Evolutionary conservation across 495 filamentous ascomycete genomes (phyloP).

Genomic region (Hypomontagnella monticulosa): DNA sequence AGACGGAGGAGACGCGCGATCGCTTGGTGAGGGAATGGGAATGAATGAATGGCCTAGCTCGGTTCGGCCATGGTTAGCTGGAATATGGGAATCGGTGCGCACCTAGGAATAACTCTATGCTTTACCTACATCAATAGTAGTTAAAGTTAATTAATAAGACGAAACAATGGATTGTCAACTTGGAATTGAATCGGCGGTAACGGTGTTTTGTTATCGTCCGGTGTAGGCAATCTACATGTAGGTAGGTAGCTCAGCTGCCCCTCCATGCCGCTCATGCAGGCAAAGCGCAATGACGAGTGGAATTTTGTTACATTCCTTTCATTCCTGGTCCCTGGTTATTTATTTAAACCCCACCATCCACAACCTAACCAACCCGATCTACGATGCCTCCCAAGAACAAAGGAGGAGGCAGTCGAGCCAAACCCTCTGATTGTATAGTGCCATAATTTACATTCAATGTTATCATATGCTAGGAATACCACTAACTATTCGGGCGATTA

Average conservation of each 20-base stretch:
- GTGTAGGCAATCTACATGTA: no score
- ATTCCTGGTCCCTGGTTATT: constrained; percentile 6
- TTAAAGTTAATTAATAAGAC: constrained; percentile 7
- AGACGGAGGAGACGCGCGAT: not conserved
- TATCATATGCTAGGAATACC: not conserved
- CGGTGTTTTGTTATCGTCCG: no score
- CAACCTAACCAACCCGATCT: constrained; percentile 2
- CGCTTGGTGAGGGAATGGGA: not conserved
- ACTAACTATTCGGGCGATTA: constrained; percentile 20
- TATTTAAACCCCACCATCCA: constrained; percentile 40
- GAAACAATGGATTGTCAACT: not conserved
- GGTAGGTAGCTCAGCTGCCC: constrained; percentile 17
- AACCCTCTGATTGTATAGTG: constrained; percentile 40
- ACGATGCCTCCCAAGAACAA: constrained; percentile 47
- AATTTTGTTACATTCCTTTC: constrained; percentile 16
- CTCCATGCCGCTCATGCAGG: constrained; percentile 34
- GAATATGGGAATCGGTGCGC: not conserved
- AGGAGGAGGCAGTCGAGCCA: constrained; percentile 34
- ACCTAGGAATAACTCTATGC: no score
- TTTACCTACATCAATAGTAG: no score
- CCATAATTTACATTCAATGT: not conserved
- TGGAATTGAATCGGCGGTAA: no score
- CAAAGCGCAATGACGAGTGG: constrained; percentile 13
- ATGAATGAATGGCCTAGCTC: not conserved
- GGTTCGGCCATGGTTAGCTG: not conserved